Evolutionary conservation across 2,329 filamentous ascomycete genomes (phyloP).

Genomic region (Cryoendolithus antarcticus): DNA sequence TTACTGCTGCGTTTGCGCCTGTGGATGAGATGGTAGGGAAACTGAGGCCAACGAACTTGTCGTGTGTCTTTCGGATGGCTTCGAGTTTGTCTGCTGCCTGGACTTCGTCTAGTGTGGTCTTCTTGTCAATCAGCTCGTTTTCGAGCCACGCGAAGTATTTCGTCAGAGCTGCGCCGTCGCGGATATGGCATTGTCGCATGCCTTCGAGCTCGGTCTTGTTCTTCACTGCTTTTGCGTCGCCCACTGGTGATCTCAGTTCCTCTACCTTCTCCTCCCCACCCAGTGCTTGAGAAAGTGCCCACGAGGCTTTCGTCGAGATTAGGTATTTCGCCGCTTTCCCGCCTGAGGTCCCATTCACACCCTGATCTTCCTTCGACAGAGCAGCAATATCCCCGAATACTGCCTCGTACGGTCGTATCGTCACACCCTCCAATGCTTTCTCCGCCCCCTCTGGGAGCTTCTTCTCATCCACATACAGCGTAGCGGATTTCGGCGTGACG

Average conservation of each 20-base stretch:
- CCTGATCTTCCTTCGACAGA: conserved; percentile 38
- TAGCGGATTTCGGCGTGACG: conserved; percentile 62
- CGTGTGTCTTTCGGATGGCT: conserved; percentile 52
- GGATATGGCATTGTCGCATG: conserved; percentile 87
- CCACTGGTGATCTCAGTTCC: conserved; percentile 74
- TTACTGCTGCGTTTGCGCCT: conserved; percentile 82
- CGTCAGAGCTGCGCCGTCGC: conserved; percentile 80
- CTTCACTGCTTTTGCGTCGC: conserved; percentile 87
- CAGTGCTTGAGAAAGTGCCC: conserved; percentile 77
- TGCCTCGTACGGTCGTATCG: conserved; percentile 66
- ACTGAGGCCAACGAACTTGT: conserved; percentile 77
- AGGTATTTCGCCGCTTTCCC: conserved; percentile 54
- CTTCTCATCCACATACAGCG: conserved; percentile 69
- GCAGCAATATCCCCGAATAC: conserved; percentile 66
- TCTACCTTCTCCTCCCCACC: conserved; percentile 79
- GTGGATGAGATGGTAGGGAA: conserved; percentile 96
- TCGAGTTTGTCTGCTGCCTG: conserved; percentile 86
- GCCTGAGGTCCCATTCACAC: conserved; percentile 12
- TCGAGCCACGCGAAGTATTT: conserved; percentile 97
- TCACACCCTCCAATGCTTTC: conserved; percentile 58
- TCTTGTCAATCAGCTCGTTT: conserved; percentile 58
- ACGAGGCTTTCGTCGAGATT: conserved; percentile 80
- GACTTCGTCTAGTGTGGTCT: conserved; percentile 71
- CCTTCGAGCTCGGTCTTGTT: conserved; percentile 80
- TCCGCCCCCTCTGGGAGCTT: conserved; percentile 62